A percentile compares a stretch with the other conserved stretches of the same genome.
phyloP scores from a whole-genome alignment of 148 eudicot species.

The Oxyria digyna region DNA sequence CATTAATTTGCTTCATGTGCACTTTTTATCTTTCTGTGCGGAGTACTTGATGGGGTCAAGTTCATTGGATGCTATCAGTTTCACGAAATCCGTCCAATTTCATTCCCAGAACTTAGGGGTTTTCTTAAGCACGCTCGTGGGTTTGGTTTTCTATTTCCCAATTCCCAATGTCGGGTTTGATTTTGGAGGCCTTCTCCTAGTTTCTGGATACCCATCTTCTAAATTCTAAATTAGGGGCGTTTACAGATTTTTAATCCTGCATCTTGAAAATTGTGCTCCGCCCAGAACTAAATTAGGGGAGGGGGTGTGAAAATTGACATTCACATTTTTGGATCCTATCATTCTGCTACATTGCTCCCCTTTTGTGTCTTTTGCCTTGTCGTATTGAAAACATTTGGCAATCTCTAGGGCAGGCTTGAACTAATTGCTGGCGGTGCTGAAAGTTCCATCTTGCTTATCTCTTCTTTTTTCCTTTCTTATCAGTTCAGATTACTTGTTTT shows the following conservation, averaged over 20 bases:
- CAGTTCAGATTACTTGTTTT: not conserved
- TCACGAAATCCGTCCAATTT: not conserved
- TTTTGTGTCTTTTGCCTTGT: not conserved
- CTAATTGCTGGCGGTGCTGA: not conserved
- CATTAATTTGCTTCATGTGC: constrained; percentile 5
- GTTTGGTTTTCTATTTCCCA: not conserved
- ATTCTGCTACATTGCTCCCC: not conserved
- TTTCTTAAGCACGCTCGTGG: not conserved
- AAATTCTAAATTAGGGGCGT: not conserved
- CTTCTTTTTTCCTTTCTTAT: not conserved
- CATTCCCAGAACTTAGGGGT: not conserved
- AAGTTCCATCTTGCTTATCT: not conserved
- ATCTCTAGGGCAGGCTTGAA: constrained; percentile 1
- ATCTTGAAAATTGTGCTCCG: not conserved
- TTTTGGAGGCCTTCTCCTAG: not conserved
- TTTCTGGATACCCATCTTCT: not conserved
- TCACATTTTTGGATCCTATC: not conserved
- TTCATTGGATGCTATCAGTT: constrained; percentile 6
- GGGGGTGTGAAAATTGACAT: not conserved
- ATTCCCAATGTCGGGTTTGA: not conserved
- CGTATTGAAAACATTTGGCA: constrained; percentile 1
- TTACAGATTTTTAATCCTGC: not conserved
- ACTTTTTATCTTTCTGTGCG: not conserved
- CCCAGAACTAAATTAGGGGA: not conserved
- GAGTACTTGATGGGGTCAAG: constrained; percentile 6